Conservation (phyloP, 2,329 filamentous ascomycete species). For the Zymoseptoria pseudotritici region DNA sequence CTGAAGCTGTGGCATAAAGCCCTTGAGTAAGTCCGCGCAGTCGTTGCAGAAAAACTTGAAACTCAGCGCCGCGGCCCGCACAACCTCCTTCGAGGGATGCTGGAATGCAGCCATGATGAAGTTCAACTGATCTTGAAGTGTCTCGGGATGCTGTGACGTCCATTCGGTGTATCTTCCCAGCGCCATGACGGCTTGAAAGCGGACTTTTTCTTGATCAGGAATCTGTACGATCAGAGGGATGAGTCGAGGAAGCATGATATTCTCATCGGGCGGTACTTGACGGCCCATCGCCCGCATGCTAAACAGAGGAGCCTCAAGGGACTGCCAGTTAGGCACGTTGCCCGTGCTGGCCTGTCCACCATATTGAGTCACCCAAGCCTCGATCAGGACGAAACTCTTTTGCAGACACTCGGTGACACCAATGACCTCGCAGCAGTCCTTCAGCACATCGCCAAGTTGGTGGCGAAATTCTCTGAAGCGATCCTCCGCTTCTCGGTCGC, state of each 20-base stretch:
- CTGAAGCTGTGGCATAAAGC: constrained; percentile 78
- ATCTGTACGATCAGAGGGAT: constrained; percentile 93
- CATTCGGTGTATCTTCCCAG: constrained; percentile 95
- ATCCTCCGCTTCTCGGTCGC: constrained; percentile 90
- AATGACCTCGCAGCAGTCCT: constrained; percentile 94
- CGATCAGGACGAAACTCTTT: constrained; percentile 80
- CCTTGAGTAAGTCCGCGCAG: constrained; percentile 77
- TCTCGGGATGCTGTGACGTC: constrained; percentile 90
- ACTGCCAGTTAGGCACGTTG: constrained; percentile 88
- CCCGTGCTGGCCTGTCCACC: constrained; percentile 65
- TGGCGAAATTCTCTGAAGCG: constrained; percentile 96
- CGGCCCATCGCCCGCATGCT: constrained; percentile 92
- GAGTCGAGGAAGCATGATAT: constrained; percentile 76
- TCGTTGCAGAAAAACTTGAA: constrained; percentile 97
- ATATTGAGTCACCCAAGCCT: constrained; percentile 79
- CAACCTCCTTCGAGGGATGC: constrained; percentile 80
- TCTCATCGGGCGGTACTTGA: constrained; percentile 88
- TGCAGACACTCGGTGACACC: constrained; percentile 83
- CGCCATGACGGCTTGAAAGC: constrained; percentile 97
- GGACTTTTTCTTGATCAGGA: constrained; percentile 92
- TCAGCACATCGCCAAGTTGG: constrained; percentile 94
- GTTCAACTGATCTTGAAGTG: constrained; percentile 83
- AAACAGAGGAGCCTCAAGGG: constrained; percentile 89
- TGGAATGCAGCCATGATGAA: constrained; percentile 93
- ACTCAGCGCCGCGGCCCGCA: constrained; percentile 82